These are phyloP conservation scores for Aspergillus pseudotamarii DNA, from an alignment of 2,329 filamentous ascomycete genomes.

Conservation along the genomic window DNA sequence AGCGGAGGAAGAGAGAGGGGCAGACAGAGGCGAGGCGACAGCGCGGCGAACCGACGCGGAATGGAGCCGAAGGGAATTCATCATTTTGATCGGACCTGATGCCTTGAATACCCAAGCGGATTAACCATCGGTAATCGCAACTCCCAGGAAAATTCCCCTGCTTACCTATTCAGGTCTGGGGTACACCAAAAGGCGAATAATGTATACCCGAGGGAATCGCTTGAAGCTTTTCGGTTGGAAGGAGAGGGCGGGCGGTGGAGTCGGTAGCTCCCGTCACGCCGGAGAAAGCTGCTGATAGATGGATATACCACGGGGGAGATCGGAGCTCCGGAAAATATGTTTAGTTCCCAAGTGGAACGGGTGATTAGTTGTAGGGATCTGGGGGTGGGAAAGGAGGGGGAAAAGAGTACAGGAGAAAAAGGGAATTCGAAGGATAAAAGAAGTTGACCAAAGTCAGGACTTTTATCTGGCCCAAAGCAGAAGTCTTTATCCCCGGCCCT, in stretches of 20 bases:
- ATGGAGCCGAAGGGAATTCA: conserved; percentile 42
- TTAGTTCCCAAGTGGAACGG: conserved; percentile 9
- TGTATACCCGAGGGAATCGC: conserved; percentile 35
- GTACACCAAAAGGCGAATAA: conserved; percentile 11
- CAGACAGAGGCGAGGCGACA: conserved; percentile 32
- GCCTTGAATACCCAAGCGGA: conserved; percentile 12
- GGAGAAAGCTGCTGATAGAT: conserved; percentile 9
- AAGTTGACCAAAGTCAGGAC: not conserved
- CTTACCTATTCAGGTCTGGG: conserved; percentile 4
- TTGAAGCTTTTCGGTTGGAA: conserved; percentile 35
- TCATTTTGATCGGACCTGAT: conserved; percentile 16
- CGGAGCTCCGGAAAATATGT: conserved; percentile 27
- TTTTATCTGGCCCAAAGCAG: conserved; percentile 25
- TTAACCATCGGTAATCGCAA: conserved; percentile 15
- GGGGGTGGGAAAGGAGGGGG: conserved; percentile 8
- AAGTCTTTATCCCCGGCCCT: conserved; percentile 24
- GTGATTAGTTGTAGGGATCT: conserved; percentile 9
- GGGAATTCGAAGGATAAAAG: conserved; percentile 8
- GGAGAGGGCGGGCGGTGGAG: conserved; percentile 34
- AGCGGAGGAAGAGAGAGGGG: conserved; percentile 32
- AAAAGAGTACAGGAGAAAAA: conserved; percentile 15
- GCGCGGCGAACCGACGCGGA: conserved; percentile 43
- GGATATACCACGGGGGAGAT: conserved; percentile 22
- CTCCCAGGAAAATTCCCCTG: not conserved
- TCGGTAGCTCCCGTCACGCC: conserved; percentile 19